These are phyloP conservation scores for Melampsora americana DNA, from an alignment of 1,284 basidiomycete species.

Conservation along the genomic window DNA sequence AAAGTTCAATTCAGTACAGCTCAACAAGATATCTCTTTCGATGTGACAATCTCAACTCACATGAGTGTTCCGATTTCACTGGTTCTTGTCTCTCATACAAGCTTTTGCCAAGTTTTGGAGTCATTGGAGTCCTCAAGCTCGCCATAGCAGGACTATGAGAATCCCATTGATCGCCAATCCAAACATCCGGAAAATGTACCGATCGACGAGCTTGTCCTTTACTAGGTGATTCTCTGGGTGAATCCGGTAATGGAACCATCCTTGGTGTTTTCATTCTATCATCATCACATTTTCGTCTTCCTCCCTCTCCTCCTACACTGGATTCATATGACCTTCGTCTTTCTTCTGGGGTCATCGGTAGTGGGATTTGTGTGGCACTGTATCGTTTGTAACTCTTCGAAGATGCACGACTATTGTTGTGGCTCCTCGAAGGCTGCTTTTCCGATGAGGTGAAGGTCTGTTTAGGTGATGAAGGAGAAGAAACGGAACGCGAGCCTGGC, in stretches of 20 bases:
- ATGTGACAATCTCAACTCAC: background rate
- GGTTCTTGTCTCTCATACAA: background rate
- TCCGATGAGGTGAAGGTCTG: too few species aligned
- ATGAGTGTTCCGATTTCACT: background rate
- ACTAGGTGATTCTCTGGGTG: background rate
- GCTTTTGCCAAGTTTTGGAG: background rate
- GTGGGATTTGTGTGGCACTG: background rate
- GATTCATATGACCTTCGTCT: background rate
- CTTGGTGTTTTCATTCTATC: background rate
- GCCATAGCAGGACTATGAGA: conserved; percentile 1
- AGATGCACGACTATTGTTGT: too few species aligned
- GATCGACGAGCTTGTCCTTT: background rate
- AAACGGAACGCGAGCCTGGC: background rate
- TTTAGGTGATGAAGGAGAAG: background rate
- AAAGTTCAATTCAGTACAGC: background rate
- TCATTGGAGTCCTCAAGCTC: background rate
- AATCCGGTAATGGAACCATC: background rate
- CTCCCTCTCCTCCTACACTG: background rate
- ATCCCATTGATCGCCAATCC: conserved; percentile 8
- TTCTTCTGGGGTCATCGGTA: background rate
- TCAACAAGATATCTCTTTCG: background rate
- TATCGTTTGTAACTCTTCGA: background rate
- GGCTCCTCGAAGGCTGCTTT: too few species aligned
- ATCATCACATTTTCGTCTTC: too few species aligned
- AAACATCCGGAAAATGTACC: conserved; percentile 5